Evolutionary conservation across 2,329 filamentous ascomycete species (phyloP), one percentile per base, ranked within the genome.

Genomic region (Aspergillus vadensis): DNA sequence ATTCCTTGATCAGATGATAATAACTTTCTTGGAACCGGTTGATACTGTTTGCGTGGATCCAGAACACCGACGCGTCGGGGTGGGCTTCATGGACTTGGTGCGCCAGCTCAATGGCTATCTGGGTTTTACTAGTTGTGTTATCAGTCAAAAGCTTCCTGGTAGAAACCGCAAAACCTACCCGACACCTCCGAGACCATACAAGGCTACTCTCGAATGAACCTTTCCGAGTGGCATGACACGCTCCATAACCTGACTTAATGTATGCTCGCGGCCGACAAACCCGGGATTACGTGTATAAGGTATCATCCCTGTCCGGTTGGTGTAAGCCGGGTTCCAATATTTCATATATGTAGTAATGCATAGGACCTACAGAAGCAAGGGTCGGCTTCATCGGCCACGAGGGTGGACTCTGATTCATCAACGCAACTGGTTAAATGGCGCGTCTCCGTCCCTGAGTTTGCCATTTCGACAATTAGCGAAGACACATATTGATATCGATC

Each of bases 111-210:
- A 63, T 63, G 12, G 63, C 60, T 25, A 64, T 55, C 51, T 64
- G 63, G 2, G 63, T 59, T 64, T 64, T 64, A 10, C 63, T 63
- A 12, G 10, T 36, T 36, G 12, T 15, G 2, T 5, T 2, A 7
- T 56, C n/a, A 61, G 55, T 23, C 32, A 12, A 48, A 17, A 8
- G 1, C 6, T n/a, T 17, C 19, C 17, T n/a, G 6, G 32, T 7
- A 17, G 2, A 23, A 17, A 9, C 5, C 10, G 10, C 0, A 41
- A 32, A n/a, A 51, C 52, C 27, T 25, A 64, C 58, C 60, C 60
- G 54, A 61, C 58, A 55, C 63, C 63, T 10, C 63, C 63, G 30
- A 63, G 48, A 7, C 63, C 63, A 48, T 55, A 62, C 43, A 63
- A 56, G 4, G 55, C 61, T 10, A 61, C 53, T 21, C 60, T 30